A percentile compares a stretch with the other conserved stretches of the same genome.
These are phyloP conservation scores for Neurospora tetraspora DNA, from an alignment of 495 filamentous ascomycete species.

Conservation along the genomic window DNA sequence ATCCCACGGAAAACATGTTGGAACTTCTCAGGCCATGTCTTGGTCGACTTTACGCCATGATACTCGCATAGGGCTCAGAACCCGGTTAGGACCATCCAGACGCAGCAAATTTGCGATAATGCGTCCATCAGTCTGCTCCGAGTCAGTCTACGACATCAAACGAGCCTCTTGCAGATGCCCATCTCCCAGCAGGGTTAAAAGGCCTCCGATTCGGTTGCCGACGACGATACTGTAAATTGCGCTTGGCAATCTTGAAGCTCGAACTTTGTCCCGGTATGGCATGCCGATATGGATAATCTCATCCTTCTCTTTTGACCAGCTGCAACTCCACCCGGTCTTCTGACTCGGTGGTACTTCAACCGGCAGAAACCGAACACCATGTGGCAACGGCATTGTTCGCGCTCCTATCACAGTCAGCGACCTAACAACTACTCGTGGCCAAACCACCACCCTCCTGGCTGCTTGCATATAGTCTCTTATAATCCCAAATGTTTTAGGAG, in stretches of 20 bases:
- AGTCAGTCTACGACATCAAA: not conserved
- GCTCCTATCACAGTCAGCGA: not conserved
- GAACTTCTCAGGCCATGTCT: too few relatives aligned
- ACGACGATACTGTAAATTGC: not conserved
- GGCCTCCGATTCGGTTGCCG: not conserved
- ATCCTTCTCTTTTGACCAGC: not conserved
- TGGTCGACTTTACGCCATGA: too few relatives aligned
- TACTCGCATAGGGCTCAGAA: too few relatives aligned
- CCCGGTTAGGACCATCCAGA: too few relatives aligned
- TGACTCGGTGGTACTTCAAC: not conserved
- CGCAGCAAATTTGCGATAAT: too few relatives aligned
- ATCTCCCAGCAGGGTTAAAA: not conserved
- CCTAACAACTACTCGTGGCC: not conserved
- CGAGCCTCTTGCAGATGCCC: not conserved
- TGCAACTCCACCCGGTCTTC: not conserved
- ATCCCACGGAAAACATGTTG: too few relatives aligned
- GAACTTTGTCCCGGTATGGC: not conserved
- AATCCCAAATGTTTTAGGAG: not conserved
- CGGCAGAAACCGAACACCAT: not conserved
- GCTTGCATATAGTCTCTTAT: not conserved
- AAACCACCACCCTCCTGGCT: not conserved
- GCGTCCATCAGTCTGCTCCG: not conserved
- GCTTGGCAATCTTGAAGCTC: not conserved
- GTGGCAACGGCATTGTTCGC: not conserved
- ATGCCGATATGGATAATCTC: not conserved